phyloP scores from a whole-genome alignment of 2,329 filamentous ascomycete genomes.

The Magnaporthiopsis incrustans region DNA sequence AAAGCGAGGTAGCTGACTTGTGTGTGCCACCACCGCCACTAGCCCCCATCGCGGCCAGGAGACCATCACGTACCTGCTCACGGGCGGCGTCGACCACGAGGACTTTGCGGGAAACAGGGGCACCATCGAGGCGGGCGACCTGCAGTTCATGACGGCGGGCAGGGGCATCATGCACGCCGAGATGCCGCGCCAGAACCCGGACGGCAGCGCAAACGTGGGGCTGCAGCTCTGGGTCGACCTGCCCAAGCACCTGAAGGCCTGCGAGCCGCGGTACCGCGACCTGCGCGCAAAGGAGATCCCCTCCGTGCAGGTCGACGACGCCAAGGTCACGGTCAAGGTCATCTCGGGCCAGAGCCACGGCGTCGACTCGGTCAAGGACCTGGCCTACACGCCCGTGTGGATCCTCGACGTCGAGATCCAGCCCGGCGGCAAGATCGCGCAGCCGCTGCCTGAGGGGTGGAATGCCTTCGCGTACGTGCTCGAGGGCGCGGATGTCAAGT shows the following conservation, averaged over 20 bases:
- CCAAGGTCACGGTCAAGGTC: constrained; percentile 74
- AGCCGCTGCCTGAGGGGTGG: constrained; percentile 72
- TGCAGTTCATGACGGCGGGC: constrained; percentile 98
- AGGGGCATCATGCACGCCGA: constrained; percentile 89
- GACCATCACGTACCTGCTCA: constrained; percentile 80
- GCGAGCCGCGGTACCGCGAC: constrained; percentile 89
- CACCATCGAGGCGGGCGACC: constrained; percentile 76
- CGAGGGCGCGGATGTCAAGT: constrained; percentile 56
- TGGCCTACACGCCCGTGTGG: constrained; percentile 96
- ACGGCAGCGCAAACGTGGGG: constrained; percentile 72
- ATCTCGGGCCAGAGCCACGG: constrained; percentile 82
- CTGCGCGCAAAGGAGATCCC: constrained; percentile 75
- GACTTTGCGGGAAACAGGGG: constrained; percentile 83
- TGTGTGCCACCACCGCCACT: background rate
- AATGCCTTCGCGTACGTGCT: constrained; percentile 86
- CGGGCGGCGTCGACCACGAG: constrained; percentile 81
- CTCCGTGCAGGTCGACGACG: constrained; percentile 58
- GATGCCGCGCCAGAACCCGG: constrained; percentile 75
- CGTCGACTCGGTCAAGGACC: constrained; percentile 77
- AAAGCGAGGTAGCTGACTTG: constrained; percentile 6
- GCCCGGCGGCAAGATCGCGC: constrained; percentile 70
- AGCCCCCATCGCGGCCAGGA: constrained; percentile 71
- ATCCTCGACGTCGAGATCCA: constrained; percentile 74
- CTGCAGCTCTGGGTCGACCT: constrained; percentile 96
- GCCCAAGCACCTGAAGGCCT: constrained; percentile 70